Evolutionary conservation across 2,329 filamentous ascomycete genomes (phyloP).

Genomic region (Dothideomycetes sp.): DNA sequence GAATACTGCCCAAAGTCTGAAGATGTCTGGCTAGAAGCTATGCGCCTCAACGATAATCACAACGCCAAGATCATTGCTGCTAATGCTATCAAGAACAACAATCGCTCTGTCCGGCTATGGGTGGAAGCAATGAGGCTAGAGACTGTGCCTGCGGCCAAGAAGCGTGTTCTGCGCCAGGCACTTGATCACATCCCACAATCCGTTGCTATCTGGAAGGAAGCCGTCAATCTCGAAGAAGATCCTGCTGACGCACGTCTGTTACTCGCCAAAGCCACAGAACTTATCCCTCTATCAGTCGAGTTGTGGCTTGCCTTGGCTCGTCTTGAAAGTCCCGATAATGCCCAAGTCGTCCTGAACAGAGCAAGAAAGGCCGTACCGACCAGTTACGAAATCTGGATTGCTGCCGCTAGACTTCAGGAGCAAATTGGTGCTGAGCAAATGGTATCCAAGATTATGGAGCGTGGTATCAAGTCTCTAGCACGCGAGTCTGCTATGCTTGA

Average conservation of each 20-base stretch:
- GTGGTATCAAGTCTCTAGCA: conserved; percentile 77
- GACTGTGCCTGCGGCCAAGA: conserved; percentile 71
- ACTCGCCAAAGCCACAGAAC: conserved; percentile 87
- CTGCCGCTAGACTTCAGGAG: conserved; percentile 77
- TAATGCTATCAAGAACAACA: conserved; percentile 85
- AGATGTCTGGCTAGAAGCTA: conserved; percentile 93
- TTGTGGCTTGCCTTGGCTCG: conserved; percentile 90
- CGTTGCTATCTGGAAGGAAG: conserved; percentile 94
- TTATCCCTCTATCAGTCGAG: conserved; percentile 88
- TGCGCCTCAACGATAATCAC: conserved; percentile 79
- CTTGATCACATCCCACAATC: conserved; percentile 90
- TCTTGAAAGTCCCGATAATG: conserved; percentile 80
- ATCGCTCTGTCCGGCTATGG: conserved; percentile 82
- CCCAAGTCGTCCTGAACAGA: conserved; percentile 89
- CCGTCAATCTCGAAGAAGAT: conserved; percentile 90
- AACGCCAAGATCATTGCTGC: conserved; percentile 96
- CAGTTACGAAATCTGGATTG: conserved; percentile 94
- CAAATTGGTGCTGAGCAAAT: conserved; percentile 76
- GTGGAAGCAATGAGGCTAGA: conserved; percentile 93
- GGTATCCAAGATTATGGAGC: conserved; percentile 81
- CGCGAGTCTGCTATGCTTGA: conserved; percentile 95
- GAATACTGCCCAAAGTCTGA: conserved; percentile 88
- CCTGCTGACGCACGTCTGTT: conserved; percentile 78
- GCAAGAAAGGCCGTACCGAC: conserved; percentile 89
- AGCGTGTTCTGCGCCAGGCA: conserved; percentile 83